Evolutionary conservation across 305 asterid species (phyloP).

Genomic region (Solanum hybrid): DNA sequence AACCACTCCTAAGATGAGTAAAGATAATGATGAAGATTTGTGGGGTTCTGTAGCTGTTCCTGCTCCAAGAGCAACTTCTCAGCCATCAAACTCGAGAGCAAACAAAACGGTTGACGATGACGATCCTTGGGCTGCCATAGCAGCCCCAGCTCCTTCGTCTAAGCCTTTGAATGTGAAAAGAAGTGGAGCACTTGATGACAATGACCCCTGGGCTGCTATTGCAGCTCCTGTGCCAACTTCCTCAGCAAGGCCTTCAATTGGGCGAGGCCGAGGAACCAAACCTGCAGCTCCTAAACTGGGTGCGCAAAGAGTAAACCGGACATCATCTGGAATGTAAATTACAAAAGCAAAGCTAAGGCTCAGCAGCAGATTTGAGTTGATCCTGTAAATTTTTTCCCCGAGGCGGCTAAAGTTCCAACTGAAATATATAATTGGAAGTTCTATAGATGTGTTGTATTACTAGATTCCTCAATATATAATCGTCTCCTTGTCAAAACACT

Average conservation of each 20-base stretch:
- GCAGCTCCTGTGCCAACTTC: constrained; percentile 37
- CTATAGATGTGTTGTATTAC: constrained; percentile 19
- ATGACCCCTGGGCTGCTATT: constrained; percentile 49
- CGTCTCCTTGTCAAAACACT: background rate
- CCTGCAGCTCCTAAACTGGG: constrained; percentile 74
- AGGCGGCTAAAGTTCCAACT: constrained; percentile 2
- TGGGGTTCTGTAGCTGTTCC: constrained; percentile 47
- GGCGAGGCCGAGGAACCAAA: constrained; percentile 60
- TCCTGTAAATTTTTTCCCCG: constrained; percentile 30
- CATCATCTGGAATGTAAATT: constrained; percentile 57
- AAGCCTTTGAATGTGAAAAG: constrained; percentile 3
- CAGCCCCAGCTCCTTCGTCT: background rate
- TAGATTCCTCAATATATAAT: constrained; percentile 11
- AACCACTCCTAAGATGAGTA: constrained; percentile 32
- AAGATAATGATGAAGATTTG: constrained; percentile 48
- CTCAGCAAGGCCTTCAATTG: constrained; percentile 35
- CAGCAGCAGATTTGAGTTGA: constrained; percentile 13
- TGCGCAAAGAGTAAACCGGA: constrained; percentile 79
- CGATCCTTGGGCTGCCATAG: constrained; percentile 8
- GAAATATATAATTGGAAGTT: background rate
- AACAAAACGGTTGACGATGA: background rate
- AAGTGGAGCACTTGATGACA: constrained; percentile 24
- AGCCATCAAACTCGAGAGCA: background rate
- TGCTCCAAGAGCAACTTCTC: constrained; percentile 20
- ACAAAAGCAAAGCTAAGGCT: constrained; percentile 7